Percentiles rank a stretch among this genome's conserved stretches.
Evolutionary conservation across 192 early-diverging fungal species (phyloP).

Genomic region (Backusella liffmaniae): DNA sequence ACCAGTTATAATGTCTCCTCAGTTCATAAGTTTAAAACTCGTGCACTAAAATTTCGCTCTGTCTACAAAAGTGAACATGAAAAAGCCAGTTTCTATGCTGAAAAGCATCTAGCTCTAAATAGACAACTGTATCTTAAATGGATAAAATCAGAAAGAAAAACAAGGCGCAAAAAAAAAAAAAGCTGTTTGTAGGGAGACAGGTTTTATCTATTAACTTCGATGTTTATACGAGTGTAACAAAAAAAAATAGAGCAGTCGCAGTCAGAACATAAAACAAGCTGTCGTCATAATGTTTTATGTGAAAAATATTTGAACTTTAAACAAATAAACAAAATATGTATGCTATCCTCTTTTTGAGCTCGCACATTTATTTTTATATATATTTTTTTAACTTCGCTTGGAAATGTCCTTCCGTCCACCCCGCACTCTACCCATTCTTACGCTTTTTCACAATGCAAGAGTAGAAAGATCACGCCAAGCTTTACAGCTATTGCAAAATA

Average conservation of each 20-base stretch:
- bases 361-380: background rate
- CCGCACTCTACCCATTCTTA: conserved; percentile 29
- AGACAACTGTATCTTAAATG: too few relatives aligned
- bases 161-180: background rate
- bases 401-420: conserved; percentile 34
- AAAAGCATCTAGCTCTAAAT: too few relatives aligned
- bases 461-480: conserved; percentile 16
- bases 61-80: too few relatives aligned
- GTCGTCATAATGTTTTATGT: background rate
- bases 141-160: too few relatives aligned
- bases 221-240: too few relatives aligned
- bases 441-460: conserved; percentile 33
- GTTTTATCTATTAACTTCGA: too few relatives aligned
- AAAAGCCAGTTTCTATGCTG: too few relatives aligned
- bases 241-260: background rate
- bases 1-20: too few relatives aligned
- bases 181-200: too few relatives aligned
- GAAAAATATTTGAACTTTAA: background rate
- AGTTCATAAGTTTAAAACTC: too few relatives aligned
- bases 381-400: background rate
- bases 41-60: too few relatives aligned
- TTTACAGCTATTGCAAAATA: conserved; percentile 5
- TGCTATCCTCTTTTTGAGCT: background rate
- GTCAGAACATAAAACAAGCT: conserved; percentile 1
- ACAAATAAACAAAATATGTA: background rate